These are phyloP conservation scores for Ceriops zippeliana DNA, from an alignment of 345 rosid genomes.

Conservation along the genomic window DNA sequence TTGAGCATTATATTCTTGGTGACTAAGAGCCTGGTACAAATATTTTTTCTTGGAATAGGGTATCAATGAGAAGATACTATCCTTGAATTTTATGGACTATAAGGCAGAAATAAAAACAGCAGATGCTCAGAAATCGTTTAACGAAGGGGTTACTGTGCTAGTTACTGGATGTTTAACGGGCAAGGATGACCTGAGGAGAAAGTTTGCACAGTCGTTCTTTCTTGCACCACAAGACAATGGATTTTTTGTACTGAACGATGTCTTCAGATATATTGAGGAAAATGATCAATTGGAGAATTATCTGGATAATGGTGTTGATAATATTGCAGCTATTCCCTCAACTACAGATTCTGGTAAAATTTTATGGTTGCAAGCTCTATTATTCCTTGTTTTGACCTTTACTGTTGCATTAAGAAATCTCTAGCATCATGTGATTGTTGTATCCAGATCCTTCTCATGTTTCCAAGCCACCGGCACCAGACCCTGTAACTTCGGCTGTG, in stretches of 20 bases:
- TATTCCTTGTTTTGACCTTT: neutral
- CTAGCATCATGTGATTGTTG: too few relatives aligned
- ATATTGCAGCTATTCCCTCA: constrained; percentile 9
- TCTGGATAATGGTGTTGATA: constrained; percentile 22
- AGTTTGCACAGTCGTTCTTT: constrained; percentile 63
- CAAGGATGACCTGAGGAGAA: constrained; percentile 41
- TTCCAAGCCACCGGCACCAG: constrained; percentile 19
- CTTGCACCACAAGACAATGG: constrained; percentile 62
- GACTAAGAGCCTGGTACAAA: neutral
- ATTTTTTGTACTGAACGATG: constrained; percentile 71
- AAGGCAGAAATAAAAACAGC: constrained; percentile 52
- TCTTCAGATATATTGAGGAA: constrained; percentile 56
- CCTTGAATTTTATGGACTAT: constrained; percentile 47
- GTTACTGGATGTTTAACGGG: constrained; percentile 63
- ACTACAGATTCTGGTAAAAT: neutral
- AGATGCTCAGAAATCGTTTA: constrained; percentile 57
- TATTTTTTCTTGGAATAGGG: constrained; percentile 36
- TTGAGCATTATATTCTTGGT: neutral
- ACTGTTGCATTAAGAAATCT: too few relatives aligned
- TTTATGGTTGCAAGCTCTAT: neutral
- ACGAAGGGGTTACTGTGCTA: constrained; percentile 52
- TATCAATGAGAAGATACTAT: constrained; percentile 63
- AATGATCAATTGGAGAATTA: constrained; percentile 20
- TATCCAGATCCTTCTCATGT: constrained; percentile 15
- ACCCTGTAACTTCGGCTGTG: constrained; percentile 7